phyloP scores from a whole-genome alignment of 208 protist species.

The Trypanosoma brucei region DNA sequence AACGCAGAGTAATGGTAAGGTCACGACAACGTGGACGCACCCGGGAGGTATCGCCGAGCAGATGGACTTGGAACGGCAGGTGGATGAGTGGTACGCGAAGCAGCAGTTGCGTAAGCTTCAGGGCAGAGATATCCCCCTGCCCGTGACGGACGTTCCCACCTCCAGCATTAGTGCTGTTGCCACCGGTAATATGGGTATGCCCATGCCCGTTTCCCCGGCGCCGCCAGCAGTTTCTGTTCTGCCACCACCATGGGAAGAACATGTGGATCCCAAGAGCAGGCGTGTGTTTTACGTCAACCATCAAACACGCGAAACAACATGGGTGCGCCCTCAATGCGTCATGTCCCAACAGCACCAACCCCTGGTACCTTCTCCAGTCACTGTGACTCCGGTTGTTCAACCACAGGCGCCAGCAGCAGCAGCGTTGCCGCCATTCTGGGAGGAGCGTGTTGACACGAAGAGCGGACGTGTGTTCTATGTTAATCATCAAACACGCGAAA shows the following conservation, averaged over 20 bases:
- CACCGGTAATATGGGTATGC: neutral
- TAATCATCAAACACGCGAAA: constrained; percentile 35
- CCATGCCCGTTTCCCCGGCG: too few relatives aligned
- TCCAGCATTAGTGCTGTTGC: constrained; percentile 14
- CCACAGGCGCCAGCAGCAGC: constrained; percentile 2
- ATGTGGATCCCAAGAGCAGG: constrained; percentile 37
- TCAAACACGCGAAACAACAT: constrained; percentile 42
- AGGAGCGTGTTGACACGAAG: constrained; percentile 39
- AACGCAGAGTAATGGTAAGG: constrained; percentile 28
- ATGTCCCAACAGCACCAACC: constrained; percentile 5
- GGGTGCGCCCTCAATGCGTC: constrained; percentile 30
- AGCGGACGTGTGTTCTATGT: constrained; percentile 33
- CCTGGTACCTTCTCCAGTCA: neutral
- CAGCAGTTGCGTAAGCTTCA: constrained; percentile 20
- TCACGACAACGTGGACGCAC: constrained; percentile 59
- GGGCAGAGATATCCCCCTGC: neutral
- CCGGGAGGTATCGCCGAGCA: constrained; percentile 45
- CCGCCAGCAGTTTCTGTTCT: constrained; percentile 9
- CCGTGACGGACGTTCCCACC: constrained; percentile 20
- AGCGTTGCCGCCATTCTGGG: constrained; percentile 33
- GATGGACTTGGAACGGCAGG: constrained; percentile 33
- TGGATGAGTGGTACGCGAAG: constrained; percentile 30
- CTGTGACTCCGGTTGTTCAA: neutral
- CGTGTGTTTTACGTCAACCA: constrained; percentile 37
- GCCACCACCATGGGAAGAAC: constrained; percentile 37